These are phyloP conservation scores for Lycium barbarum DNA, from an alignment of 257 asterid species.

Conservation along the genomic window DNA sequence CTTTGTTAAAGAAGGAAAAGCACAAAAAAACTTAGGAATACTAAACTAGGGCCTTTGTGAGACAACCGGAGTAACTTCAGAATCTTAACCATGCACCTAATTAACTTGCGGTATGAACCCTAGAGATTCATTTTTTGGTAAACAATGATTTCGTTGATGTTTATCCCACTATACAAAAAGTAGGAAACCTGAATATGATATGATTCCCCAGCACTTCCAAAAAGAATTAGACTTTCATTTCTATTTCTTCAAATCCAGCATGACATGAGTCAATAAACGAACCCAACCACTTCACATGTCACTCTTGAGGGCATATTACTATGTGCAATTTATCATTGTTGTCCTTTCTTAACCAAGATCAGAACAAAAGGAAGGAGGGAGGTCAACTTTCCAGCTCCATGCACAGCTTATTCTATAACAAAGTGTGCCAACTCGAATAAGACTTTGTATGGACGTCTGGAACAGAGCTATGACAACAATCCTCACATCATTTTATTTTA, in stretches of 20 bases:
- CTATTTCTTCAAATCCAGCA: too few species aligned
- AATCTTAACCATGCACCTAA: conserved; percentile 14
- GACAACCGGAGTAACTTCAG: not conserved
- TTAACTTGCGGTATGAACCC: not conserved
- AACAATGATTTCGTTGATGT: too few species aligned
- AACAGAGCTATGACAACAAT: not conserved
- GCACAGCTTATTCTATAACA: not conserved
- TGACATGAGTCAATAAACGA: too few species aligned
- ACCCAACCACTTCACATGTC: not conserved
- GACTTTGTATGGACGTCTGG: not conserved
- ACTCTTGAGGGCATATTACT: not conserved
- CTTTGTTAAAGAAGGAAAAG: conserved; percentile 25
- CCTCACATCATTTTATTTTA: not conserved
- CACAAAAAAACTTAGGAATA: conserved; percentile 20
- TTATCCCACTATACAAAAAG: not conserved
- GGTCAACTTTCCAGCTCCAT: not conserved
- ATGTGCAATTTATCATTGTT: not conserved
- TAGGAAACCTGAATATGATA: not conserved
- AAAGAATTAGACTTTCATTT: too few species aligned
- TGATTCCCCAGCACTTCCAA: not conserved
- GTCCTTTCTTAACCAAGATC: conserved; percentile 3
- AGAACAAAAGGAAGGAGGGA: not conserved
- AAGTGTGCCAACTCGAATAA: not conserved
- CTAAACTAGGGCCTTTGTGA: not conserved
- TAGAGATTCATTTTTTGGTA: not conserved